Base-by-base conservation (phyloP, 2,329 filamentous ascomycete species). In the Venturiaceae sp. region DNA sequence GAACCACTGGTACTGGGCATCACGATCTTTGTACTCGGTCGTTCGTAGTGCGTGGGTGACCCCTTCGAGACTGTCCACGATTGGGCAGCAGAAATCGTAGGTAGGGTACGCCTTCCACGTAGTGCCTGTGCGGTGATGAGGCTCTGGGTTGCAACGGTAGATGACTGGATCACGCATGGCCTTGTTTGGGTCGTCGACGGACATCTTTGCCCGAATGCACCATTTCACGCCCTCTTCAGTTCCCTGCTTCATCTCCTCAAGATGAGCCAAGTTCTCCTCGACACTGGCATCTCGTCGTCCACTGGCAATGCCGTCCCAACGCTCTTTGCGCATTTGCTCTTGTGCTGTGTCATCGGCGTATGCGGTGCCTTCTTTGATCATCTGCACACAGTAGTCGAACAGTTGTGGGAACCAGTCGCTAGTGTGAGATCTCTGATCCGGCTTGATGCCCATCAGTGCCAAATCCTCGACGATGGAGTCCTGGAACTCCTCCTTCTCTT, bases 401-500 rank as follows among this genome's bases (percentile, higher is more conserved):
- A 99, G 82, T 71, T 92, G 82, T 67, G 96, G 84, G 72, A 99
- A 96, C 79, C 96, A 95, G 77, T 99, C 92, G 66, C 89, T 95
- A 2, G 94, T 96, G 77, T 92, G 95, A 19, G 89, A 90, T 60
- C 92, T 81, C 63, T 82, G 82, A 72, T 96, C 92, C 23, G 92
- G 89, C 74, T 88, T 89, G 73, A 99, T 89, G 32, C 92, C 92
- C 81, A 99, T 90, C 57, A 97, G 81, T 54, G 85, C 84, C 55
- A 96, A 82, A 72, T 99, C 94, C 76, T 96, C 87, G 39, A 96
- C 79, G 62, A 99, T 99, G 5, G 91, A 83, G 74, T 97, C 91
- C 71, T 97, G 87, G 71, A 87, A 99, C 76, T 97, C 94, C 71
- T 92, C 85, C 78, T 95, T 96, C 80, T 99, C 94, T 73, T 97